phyloP scores from a whole-genome alignment of 1,284 basidiomycete genomes.

The Macrocystidia cucumis region DNA sequence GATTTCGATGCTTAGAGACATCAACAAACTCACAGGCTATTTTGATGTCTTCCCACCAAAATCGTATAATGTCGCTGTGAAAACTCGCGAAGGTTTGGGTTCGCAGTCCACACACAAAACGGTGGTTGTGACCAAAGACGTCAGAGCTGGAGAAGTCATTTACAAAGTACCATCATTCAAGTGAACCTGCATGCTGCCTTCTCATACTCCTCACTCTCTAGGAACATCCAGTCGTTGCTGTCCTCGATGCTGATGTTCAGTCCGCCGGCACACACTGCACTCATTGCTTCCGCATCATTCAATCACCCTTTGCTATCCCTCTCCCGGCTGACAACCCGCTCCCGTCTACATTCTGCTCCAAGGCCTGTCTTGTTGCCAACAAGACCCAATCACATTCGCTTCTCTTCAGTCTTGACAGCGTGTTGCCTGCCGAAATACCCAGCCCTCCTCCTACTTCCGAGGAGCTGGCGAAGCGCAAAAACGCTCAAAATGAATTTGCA shows the following conservation, averaged over 20 bases:
- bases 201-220: too few species aligned
- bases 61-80: conserved; percentile 57
- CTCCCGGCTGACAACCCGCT: conserved; percentile 43
- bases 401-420: conserved; percentile 60
- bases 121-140: conserved; percentile 61
- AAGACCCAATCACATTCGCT: conserved; percentile 56
- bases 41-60: conserved; percentile 67
- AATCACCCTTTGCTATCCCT: conserved; percentile 33
- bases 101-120: conserved; percentile 37
- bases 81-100: conserved; percentile 30
- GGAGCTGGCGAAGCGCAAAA: conserved; percentile 35
- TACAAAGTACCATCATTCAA: conserved; percentile 50
- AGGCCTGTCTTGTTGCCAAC: conserved; percentile 48
- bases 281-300: conserved; percentile 57
- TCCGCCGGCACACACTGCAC: conserved; percentile 59
- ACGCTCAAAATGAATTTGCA: conserved; percentile 51
- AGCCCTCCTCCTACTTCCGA: conserved; percentile 21
- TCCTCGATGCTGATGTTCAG: conserved; percentile 64
- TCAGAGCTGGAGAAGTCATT: conserved; percentile 62
- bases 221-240: conserved; percentile 66
- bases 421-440: conserved; percentile 47
- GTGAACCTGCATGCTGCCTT: too few species aligned
- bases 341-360: conserved; percentile 62
- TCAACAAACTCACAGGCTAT: conserved; percentile 47
- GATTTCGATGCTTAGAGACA: conserved; percentile 18